Base-by-base conservation (phyloP, 371 early-diverging fungal species). In the Mucor indicus region DNA sequence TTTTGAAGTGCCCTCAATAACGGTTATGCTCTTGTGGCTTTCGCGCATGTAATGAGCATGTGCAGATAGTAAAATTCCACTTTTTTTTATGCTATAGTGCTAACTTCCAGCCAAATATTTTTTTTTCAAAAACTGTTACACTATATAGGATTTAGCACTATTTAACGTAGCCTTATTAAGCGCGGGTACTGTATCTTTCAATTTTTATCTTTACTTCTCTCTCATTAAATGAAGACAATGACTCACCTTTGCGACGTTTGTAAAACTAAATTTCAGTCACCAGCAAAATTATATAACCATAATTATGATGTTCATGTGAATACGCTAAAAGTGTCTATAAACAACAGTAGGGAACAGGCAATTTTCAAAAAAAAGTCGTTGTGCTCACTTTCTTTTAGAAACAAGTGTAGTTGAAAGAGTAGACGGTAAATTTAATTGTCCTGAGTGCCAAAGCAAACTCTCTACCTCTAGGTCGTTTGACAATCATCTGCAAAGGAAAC, bases 291-390 rank as follows among this genome's bases (percentile, higher is more conserved):
- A 5, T 38, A 38, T 38, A 35, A 33, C 32, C 45, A 45, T 35
- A 33, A 22, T 35, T 35, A 35, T 45, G 45, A 32, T 45, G 35
- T 45, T 29, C 45, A 45, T 45, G 45, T 45, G 35, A 33, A 45
- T 45, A 45, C 24, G 2, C 15, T 45, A 45, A 33, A 45, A 45
- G 45, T 45, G 35, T n/a, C 35, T 20, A 45, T 45, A 45, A 44
- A 44, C 45, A 44, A 44, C 32, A 44, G 45, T 44, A 44, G 17
- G 45, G 33, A 35, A 32, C 22, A 23, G 22, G 31, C 23, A 22
- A 30, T 23, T 43, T 43, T 31, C 1, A 44, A 44, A 17, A 44
- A 44, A 30, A 44, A 44, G 45, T 12, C 15, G 23, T 11, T 44
- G 35, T 33, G 45, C 23, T 43, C 30, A 43, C 30, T 44, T 44